Evolutionary conservation across 108 stramenopile genomes (phyloP), one percentile per base, ranked within the genome.

Genomic region (Pseudonitzschia delicatissima): DNA sequence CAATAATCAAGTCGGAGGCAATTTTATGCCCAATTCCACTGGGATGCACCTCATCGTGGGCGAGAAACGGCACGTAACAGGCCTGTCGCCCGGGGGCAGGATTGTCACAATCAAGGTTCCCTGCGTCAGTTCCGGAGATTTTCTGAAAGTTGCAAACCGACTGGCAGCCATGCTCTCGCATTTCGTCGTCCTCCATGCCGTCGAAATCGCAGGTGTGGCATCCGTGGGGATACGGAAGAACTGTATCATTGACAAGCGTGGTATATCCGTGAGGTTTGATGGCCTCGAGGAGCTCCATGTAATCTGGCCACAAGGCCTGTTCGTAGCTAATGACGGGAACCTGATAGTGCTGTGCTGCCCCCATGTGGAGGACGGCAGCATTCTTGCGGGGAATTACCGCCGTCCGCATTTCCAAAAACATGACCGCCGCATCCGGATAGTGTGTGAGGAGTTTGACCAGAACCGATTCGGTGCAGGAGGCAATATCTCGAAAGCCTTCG

Each of bases 351-450:
- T 81, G 77, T 23, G 85, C 85, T 11, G 79, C 80, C 32, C 85
- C 85, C 71, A 81, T 69, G 49, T 86, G 85, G 25, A 86, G 57
- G 7, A 86, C 36, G 21, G 73, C 66, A 5, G 80, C 85, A 2
- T 82, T 83, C 51, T 83, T 83, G 23, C 85, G 72, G 9, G 62
- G 53, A 15, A 72, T 44, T 35, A 83, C 79, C 1, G 80, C 85
- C 4, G 85, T 86, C 67, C 74, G 82, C 58, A 86, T 71, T 67
- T 86, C 85, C 61, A 86, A 58, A 62, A 86, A 86, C 12, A 79
- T 26, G 23, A 83, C 45, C 0, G 77, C 80, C 13, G 85, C 61
- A 52, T 76, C 60, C 3, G 77, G 77, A 47, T 77, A 81, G 4
- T 51, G 34, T 1, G 21, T 66, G 11, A 83, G 71, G 31, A 86